These are phyloP conservation scores for Dothistroma septosporum DNA, from an alignment of 2,329 filamentous ascomycete genomes.

Conservation along the genomic window DNA sequence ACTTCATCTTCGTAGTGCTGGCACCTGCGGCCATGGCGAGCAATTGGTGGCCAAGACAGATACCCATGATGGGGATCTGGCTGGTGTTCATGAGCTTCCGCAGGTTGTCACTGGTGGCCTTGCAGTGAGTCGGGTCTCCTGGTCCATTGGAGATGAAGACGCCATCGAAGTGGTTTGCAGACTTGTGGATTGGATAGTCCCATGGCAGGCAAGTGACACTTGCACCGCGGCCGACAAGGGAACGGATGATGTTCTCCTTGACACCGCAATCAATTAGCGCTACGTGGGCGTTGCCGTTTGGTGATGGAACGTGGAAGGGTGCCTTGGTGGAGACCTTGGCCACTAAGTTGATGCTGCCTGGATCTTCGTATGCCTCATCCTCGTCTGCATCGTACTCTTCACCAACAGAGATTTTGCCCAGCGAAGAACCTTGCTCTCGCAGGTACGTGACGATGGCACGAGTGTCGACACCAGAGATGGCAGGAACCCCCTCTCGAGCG, in stretches of 20 bases:
- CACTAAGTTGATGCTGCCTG: slow-evolving; percentile 93
- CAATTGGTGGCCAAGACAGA: slow-evolving; percentile 95
- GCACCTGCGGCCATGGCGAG: slow-evolving; percentile 85
- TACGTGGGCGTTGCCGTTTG: slow-evolving; percentile 79
- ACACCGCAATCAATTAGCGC: slow-evolving; percentile 97
- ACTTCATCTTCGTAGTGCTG: slow-evolving; percentile 94
- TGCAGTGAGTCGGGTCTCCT: slow-evolving; percentile 95
- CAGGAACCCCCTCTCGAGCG: slow-evolving; percentile 84
- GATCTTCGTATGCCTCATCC: slow-evolving; percentile 93
- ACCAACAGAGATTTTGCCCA: slow-evolving; percentile 89
- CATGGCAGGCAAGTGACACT: slow-evolving; percentile 93
- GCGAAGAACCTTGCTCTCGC: slow-evolving; percentile 92
- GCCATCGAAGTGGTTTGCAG: slow-evolving; percentile 94
- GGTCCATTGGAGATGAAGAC: slow-evolving; percentile 99
- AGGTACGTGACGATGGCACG: slow-evolving; percentile 93
- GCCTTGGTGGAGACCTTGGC: slow-evolving; percentile 96
- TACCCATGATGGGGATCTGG: slow-evolving; percentile 91
- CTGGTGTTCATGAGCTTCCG: slow-evolving; percentile 85
- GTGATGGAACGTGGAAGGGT: slow-evolving; percentile 88
- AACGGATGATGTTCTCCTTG: slow-evolving; percentile 98
- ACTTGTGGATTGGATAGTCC: slow-evolving; percentile 97
- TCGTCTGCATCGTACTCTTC: slow-evolving; percentile 98
- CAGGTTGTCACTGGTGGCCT: slow-evolving; percentile 89
- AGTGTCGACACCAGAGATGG: slow-evolving; percentile 94
- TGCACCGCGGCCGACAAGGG: slow-evolving; percentile 83